These are phyloP conservation scores for Crithidia expoeki DNA, from an alignment of 208 protist species.

Conservation along the genomic window DNA sequence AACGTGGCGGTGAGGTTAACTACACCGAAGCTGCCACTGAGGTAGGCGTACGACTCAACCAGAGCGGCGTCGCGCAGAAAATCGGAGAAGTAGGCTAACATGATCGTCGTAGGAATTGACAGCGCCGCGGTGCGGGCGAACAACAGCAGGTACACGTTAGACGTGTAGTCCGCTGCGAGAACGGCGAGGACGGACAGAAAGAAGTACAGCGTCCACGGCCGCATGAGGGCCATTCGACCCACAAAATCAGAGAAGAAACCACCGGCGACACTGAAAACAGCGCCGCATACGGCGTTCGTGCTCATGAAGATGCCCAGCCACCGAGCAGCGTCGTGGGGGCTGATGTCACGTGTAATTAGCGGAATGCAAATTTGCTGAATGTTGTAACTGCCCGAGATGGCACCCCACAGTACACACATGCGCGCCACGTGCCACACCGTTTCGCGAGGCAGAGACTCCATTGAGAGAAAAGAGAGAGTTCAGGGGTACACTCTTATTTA, in stretches of 20 bases:
- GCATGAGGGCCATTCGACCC: constrained; percentile 37
- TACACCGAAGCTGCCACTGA: constrained; percentile 42
- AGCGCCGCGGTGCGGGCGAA: constrained; percentile 39
- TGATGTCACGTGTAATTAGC: constrained; percentile 51
- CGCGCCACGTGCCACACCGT: constrained; percentile 15
- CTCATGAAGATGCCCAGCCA: constrained; percentile 53
- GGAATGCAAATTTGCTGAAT: constrained; percentile 28
- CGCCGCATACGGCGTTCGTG: constrained; percentile 44
- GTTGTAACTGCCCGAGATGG: constrained; percentile 17
- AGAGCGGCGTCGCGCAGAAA: constrained; percentile 40
- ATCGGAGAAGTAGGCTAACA: constrained; percentile 51
- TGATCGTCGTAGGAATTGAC: constrained; percentile 43
- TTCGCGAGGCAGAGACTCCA: constrained; percentile 5
- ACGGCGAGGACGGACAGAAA: constrained; percentile 34
- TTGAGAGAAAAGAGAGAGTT: too few species aligned
- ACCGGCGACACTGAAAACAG: constrained; percentile 35
- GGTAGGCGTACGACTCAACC: constrained; percentile 38
- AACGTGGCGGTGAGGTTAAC: constrained; percentile 38
- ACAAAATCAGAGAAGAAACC: constrained; percentile 48
- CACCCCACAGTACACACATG: constrained; percentile 17
- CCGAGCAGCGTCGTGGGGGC: constrained; percentile 22
- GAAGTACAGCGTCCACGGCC: constrained; percentile 43
- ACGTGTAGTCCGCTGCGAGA: constrained; percentile 19
- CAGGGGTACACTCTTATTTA: too few species aligned
- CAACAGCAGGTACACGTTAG: constrained; percentile 31